Conservation (phyloP, 2,329 filamentous ascomycete genomes). For the Ophiocordyceps australis region DNA sequence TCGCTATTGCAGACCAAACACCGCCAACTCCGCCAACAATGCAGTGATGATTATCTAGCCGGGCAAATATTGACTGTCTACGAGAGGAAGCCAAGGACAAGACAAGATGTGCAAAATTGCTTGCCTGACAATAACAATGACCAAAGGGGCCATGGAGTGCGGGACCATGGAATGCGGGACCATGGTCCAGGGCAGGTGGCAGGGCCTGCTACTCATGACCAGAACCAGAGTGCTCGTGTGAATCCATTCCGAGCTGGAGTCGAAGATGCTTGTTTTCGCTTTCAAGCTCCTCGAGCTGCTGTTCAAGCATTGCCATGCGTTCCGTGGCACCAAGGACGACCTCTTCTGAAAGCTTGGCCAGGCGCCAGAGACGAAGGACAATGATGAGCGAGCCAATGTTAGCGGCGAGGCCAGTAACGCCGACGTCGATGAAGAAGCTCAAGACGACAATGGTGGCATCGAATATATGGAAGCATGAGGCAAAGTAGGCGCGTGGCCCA, state of each 20-base stretch:
- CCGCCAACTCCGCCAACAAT: too few species aligned
- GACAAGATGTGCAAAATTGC: too few species aligned
- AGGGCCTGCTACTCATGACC: too few species aligned
- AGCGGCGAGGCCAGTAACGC: conserved; percentile 38
- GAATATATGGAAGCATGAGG: conserved; percentile 41
- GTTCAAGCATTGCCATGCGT: conserved; percentile 37
- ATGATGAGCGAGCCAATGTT: conserved; percentile 50
- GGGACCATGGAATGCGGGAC: too few species aligned
- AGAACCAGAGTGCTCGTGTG: conserved; percentile 4
- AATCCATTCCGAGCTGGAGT: conserved; percentile 5
- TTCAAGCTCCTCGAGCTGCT: conserved; percentile 31
- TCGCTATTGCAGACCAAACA: too few species aligned
- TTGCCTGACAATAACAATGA: too few species aligned
- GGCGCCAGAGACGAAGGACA: conserved; percentile 46
- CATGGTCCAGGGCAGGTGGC: too few species aligned
- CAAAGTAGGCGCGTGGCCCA: conserved; percentile 40
- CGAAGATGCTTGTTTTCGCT: conserved; percentile 19
- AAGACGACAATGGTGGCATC: conserved; percentile 44
- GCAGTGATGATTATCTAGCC: too few species aligned
- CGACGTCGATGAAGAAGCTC: conserved; percentile 43
- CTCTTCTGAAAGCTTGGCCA: conserved; percentile 56
- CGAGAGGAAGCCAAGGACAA: too few species aligned
- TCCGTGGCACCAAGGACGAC: conserved; percentile 44
- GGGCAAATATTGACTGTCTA: too few species aligned
- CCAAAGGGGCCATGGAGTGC: too few species aligned